Base-by-base conservation (phyloP, 2,329 filamentous ascomycete genomes). In the Nothomitra cinnamomea region DNA sequence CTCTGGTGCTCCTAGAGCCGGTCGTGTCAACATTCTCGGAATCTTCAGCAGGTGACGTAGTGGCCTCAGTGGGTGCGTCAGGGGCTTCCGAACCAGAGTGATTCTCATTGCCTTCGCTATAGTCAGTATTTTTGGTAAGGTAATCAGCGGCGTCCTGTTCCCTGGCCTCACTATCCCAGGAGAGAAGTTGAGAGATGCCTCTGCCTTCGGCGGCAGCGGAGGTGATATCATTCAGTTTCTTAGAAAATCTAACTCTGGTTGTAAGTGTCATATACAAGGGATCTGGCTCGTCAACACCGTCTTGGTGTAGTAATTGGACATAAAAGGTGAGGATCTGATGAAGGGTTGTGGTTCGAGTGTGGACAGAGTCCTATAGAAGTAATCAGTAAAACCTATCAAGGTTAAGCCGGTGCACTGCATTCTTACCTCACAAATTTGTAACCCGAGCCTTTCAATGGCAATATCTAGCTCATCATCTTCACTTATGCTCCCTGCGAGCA, bases 311-410 rank as follows among this genome's bases (percentile, higher is more conserved):
- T 47, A 85, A 66, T 15, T 71, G 69, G 55, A 80, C 64, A 60
- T 81, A 82, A 47, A 82, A 63, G 52, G 77, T 71, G 55, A 83
- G 65, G 45, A 85, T 68, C 54, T 80, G 71, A 47, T 72, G 67
- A 52, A 83, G 67, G 49, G 74, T 73, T 57, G 75, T 65, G 59
- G 71, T 66, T 58, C 69, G 66, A 49, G 71, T 63, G 61, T 73
- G 65, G 40, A 65, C 62, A 43, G 73, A 76, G 61, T 73, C 71
- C 75, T 79, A 58, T 12, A 55, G 50, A 24, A n/a, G 10, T 19
- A 28, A 17, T 52, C 12, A 41, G 35, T 41, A 41, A 21, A 21
- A 35, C 17, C 2, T 3, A 25, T 10, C 15, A 51, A 22, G 7
- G 36, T 22, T 3, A 32, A 19, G 6, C 15, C 6, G 10, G 45